A percentile compares a stretch with the other conserved stretches of the same genome.
These are phyloP conservation scores for Phaffia tasmanica DNA, from an alignment of 768 basidiomycete genomes.

Conservation along the genomic window DNA sequence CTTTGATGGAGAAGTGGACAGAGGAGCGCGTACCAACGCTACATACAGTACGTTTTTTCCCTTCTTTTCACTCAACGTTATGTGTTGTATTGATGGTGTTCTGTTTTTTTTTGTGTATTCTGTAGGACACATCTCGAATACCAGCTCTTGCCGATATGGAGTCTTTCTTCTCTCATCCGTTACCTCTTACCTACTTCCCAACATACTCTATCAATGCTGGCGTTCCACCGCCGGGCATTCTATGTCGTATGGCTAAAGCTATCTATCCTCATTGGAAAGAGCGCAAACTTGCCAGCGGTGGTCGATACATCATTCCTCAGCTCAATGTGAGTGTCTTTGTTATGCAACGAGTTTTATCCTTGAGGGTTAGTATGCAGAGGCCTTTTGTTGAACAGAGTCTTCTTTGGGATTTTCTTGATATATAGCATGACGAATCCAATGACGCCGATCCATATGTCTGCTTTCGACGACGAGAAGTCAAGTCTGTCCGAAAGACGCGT, in stretches of 20 bases:
- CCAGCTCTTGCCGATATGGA: conserved; percentile 43
- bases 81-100: conserved; percentile 1
- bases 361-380: background rate
- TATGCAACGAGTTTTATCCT: conserved; percentile 1
- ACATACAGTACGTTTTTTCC: conserved; percentile 59
- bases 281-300: conserved; percentile 64
- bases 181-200: conserved; percentile 57
- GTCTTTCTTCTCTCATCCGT: conserved; percentile 50
- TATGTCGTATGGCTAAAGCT: conserved; percentile 58
- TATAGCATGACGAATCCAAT: conserved; percentile 77
- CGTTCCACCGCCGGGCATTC: conserved; percentile 52
- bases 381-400: background rate
- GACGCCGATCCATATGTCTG: conserved; percentile 88
- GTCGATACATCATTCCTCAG: conserved; percentile 71
- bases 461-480: conserved; percentile 89
- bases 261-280: conserved; percentile 87
- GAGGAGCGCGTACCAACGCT: conserved; percentile 81
- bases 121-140: conserved; percentile 37
- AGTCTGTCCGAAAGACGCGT: conserved; percentile 85
- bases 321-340: conserved; percentile 57
- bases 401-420: background rate
- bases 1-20: conserved; percentile 78
- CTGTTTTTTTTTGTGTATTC: conserved; percentile 32
- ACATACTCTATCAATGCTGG: conserved; percentile 55
- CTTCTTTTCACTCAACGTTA: background rate